Base-by-base conservation (phyloP, 2,329 filamentous ascomycete genomes). In the Fusarium equiseti region DNA sequence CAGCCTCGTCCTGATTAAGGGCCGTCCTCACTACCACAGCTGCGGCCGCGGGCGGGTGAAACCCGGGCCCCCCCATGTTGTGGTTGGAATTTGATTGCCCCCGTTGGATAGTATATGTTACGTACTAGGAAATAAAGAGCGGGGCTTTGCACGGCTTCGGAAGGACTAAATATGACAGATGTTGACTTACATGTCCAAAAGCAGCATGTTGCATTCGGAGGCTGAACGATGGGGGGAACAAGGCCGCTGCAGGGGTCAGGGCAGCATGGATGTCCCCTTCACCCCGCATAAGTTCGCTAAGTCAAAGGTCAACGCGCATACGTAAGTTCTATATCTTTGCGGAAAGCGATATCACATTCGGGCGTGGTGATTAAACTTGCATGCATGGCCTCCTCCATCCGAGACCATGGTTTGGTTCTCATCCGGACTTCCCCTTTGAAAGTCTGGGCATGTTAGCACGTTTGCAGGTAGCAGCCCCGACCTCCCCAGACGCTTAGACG, bases 371-470 rank as follows among this genome's bases (percentile, higher is more conserved):
- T n/a, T n/a, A n/a, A n/a, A n/a, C n/a, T n/a, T n/a, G n/a, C n/a
- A n/a, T n/a, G n/a, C n/a, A n/a, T n/a, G n/a, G n/a, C n/a, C n/a
- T n/a, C n/a, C n/a, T n/a, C n/a, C n/a, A n/a, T n/a, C n/a, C n/a
- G n/a, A n/a, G n/a, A n/a, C n/a, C n/a, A 53, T 53, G 50, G 35
- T 53, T 53, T 53, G 35, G 35, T 53, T 43, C 15, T 42, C 26
- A 20, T 29, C 32, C 40, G 18, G 40, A 43, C 40, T 43, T 43
- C 40, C n/a, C 22, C 22, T 43, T 43, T 20, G 40, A 43, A 24
- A 43, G 40, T 43, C 20, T 20, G 20, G 20, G 20, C 20, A 20
- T 20, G 20, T 20, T 20, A 20, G 20, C 20, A 20, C 20, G 20
- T 20, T 20, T 20, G 20, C 20, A 20, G 20, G 20, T 3, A 20